phyloP scores from a whole-genome alignment of 2,329 filamentous ascomycete genomes.

The Geosmithia putterillii region DNA sequence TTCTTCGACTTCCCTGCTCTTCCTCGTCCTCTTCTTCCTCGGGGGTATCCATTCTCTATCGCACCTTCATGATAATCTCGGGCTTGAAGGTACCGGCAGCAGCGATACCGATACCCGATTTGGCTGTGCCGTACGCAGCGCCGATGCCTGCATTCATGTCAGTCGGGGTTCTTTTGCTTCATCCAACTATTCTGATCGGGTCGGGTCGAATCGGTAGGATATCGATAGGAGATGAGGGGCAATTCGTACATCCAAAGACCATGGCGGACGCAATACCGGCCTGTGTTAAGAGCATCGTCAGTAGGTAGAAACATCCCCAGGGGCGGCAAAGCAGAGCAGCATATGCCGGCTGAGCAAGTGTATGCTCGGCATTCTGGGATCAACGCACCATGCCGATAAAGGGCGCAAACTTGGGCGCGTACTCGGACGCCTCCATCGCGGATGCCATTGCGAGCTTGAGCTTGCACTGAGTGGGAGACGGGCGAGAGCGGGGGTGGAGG shows the following conservation, averaged over 20 bases:
- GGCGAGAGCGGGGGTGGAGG: no score
- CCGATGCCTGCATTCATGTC: slow-evolving; percentile 38
- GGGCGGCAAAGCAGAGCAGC: no score
- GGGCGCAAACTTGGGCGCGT: slow-evolving; percentile 70
- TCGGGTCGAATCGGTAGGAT: slow-evolving; percentile 5
- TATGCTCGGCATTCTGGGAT: no score
- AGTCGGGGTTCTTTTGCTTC: slow-evolving; percentile 6
- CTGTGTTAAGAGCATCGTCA: slow-evolving; percentile 25
- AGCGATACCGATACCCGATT: slow-evolving; percentile 78
- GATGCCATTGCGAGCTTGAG: background rate
- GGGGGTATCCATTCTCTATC: no score
- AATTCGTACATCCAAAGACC: slow-evolving; percentile 65
- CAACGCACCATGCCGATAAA: slow-evolving; percentile 74
- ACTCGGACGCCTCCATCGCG: slow-evolving; percentile 39
- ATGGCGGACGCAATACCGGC: slow-evolving; percentile 71
- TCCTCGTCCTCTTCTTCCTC: no score
- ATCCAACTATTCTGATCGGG: slow-evolving; percentile 2
- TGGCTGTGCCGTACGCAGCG: slow-evolving; percentile 78
- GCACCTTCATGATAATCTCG: slow-evolving; percentile 83
- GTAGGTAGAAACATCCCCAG: background rate
- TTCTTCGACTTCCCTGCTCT: no score
- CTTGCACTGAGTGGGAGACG: no score
- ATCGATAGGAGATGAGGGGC: background rate
- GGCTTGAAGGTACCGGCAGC: slow-evolving; percentile 77
- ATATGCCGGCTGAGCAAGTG: no score